Evolutionary conservation across 2,329 filamentous ascomycete genomes (phyloP), one percentile per base, ranked within the genome.

Genomic region (Aspergillus fumigatus): DNA sequence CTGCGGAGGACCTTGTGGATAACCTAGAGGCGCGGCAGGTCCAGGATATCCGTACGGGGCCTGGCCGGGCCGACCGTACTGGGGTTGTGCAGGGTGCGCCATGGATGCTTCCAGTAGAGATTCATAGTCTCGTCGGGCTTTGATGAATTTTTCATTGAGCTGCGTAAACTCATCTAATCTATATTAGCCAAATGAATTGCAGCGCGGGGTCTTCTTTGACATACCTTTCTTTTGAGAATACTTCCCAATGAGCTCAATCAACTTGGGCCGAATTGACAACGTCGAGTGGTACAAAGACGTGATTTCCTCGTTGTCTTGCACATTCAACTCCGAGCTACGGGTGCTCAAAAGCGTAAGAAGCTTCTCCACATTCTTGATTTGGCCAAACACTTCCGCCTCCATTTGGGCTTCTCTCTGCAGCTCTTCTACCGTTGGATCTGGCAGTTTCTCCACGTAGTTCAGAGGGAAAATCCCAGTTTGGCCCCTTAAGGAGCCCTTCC

Each of bases 81-180:
- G 85, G 49, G 88, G 85, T 68, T 90, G 88, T 52, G 89, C 86
- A n/a, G 92, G 89, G 65, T 97, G 93, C 1, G 92, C 87, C 93
- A 99, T 97, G 55, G 93, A 97, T 19, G 90, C 89, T 74, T 99
- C 94, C 21, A 99, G 80, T n/a, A 99, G 82, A 29, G 90, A 87
- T 76, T 99, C 94, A 72, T 99, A 99, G 75, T 99, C 94, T 67
- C 93, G 85, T 62, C 94, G 88, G 48, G 94, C 94, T 76, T 99
- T 99, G 81, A 99, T 97, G 75, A 99, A 99, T 77, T 97, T 97
- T 75, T 99, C 94, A 69, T 99, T 99, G 60, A 99, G 80, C 72
- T 97, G 93, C 2, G 94, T 97, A 70, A 99, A 97, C 73, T 99
- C 94, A 75, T 99, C 94, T 96, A 62, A 9, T 19, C 47, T 2